Evolutionary conservation across 331 rosid genomes (phyloP).

Genomic region (Pyrus hybrid): DNA sequence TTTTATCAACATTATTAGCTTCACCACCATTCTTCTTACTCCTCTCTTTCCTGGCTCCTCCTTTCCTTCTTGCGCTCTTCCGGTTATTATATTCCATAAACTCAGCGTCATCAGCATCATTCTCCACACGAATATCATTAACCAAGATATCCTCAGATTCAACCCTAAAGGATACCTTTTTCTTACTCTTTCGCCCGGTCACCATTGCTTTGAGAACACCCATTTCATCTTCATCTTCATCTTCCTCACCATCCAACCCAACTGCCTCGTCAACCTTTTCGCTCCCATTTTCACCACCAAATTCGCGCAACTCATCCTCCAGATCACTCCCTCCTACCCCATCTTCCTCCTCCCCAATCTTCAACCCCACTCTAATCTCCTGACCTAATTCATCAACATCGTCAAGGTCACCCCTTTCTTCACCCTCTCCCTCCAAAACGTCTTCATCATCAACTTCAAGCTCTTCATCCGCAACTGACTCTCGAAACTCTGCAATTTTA

Average conservation of each 20-base stretch:
- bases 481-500: constrained; percentile 70
- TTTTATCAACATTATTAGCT: constrained; percentile 9
- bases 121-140: not conserved
- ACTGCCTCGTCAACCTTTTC: constrained; percentile 5
- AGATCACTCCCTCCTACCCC: constrained; percentile 22
- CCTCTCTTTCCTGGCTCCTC: constrained; percentile 46
- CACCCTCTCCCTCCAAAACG: constrained; percentile 20
- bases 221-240: constrained; percentile 31
- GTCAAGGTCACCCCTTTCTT: constrained; percentile 6
- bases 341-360: constrained; percentile 26
- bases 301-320: constrained; percentile 15
- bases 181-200: constrained; percentile 43
- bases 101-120: constrained; percentile 30
- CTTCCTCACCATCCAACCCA: not conserved
- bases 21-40: constrained; percentile 39
- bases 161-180: constrained; percentile 16
- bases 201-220: constrained; percentile 62
- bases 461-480: constrained; percentile 54
- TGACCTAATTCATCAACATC: constrained; percentile 29
- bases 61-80: constrained; percentile 42
- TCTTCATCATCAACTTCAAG: constrained; percentile 13
- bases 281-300: constrained; percentile 4
- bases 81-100: constrained; percentile 43
- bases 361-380: constrained; percentile 32
- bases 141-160: constrained; percentile 20